Percentiles rank a stretch among this genome's conserved stretches.
phyloP scores from a whole-genome alignment of 345 rosid species.

The Eucalyptus marginata region DNA sequence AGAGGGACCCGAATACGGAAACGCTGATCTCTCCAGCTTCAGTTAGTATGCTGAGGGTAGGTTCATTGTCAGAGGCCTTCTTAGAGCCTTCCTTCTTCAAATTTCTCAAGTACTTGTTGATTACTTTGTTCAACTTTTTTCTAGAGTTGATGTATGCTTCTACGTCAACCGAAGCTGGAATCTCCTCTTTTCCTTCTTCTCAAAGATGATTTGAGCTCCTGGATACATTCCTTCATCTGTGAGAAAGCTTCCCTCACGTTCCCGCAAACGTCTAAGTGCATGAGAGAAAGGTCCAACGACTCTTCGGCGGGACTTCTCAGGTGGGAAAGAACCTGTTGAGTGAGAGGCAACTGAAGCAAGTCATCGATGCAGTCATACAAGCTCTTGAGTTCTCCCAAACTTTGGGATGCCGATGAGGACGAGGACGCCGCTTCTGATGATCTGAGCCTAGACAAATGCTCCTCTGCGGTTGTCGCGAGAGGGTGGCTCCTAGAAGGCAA shows the following conservation, averaged over 20 bases:
- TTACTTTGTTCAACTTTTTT: not conserved
- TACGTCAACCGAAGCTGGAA: not conserved
- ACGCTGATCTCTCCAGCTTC: not conserved
- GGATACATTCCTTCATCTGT: not conserved
- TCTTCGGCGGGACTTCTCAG: not conserved
- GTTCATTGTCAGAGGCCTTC: not conserved
- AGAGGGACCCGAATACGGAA: not conserved
- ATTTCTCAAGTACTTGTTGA: not conserved
- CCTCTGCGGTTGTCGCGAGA: not conserved
- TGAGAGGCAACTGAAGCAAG: slow-evolving; percentile 2
- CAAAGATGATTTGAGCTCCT: not conserved
- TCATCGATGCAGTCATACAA: not conserved
- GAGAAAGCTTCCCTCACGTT: not conserved
- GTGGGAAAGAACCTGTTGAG: not conserved
- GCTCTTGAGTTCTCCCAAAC: not conserved
- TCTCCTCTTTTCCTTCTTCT: not conserved
- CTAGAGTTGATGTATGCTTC: not conserved
- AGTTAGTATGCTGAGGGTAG: not conserved
- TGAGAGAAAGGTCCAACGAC: slow-evolving; percentile 5
- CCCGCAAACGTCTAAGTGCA: not conserved
- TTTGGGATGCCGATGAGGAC: not conserved
- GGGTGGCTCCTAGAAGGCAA: not conserved
- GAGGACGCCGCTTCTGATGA: not conserved
- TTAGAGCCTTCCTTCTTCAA: not conserved
- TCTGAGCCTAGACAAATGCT: not conserved